Evolutionary conservation across 257 asterid genomes (phyloP).

Genomic region (Ehretia macrophylla): DNA sequence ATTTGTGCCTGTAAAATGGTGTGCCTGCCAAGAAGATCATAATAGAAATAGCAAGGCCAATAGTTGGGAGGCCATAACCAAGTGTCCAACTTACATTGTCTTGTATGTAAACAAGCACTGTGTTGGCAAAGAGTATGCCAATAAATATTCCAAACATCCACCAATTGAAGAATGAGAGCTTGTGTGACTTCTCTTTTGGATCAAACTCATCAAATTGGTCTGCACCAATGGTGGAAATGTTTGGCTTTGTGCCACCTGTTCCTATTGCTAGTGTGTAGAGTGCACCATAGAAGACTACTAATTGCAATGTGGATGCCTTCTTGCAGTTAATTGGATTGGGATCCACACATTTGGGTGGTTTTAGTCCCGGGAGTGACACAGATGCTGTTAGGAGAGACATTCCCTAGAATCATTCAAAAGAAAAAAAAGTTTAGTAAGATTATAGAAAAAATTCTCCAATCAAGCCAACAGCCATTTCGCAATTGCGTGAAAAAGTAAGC

Average conservation of each 20-base stretch:
- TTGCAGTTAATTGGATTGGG: slow-evolving; percentile 40
- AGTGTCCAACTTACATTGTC: slow-evolving; percentile 87
- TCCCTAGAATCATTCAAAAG: slow-evolving; percentile 42
- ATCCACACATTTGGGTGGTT: slow-evolving; percentile 57
- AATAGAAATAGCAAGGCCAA: slow-evolving; percentile 61
- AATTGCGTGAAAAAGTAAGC: too few species aligned
- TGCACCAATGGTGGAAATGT: slow-evolving; percentile 85
- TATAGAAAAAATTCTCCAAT: too few species aligned
- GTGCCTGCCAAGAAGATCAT: slow-evolving; percentile 62
- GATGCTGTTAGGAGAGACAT: slow-evolving; percentile 63
- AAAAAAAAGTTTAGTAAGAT: not conserved
- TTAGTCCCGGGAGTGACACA: slow-evolving; percentile 58
- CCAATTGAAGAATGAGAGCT: slow-evolving; percentile 93
- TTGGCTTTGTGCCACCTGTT: slow-evolving; percentile 91
- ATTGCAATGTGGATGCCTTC: slow-evolving; percentile 54
- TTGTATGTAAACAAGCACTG: slow-evolving; percentile 75
- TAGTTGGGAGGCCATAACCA: slow-evolving; percentile 79
- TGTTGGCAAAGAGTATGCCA: slow-evolving; percentile 80
- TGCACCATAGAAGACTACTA: slow-evolving; percentile 60
- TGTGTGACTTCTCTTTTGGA: slow-evolving; percentile 69
- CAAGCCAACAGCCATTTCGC: too few species aligned
- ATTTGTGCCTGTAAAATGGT: slow-evolving; percentile 63
- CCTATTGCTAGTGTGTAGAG: slow-evolving; percentile 75
- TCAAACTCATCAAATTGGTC: slow-evolving; percentile 88
- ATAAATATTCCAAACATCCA: slow-evolving; percentile 87